phyloP scores from a whole-genome alignment of 192 early-diverging fungal species.

The Backusella westeae region DNA sequence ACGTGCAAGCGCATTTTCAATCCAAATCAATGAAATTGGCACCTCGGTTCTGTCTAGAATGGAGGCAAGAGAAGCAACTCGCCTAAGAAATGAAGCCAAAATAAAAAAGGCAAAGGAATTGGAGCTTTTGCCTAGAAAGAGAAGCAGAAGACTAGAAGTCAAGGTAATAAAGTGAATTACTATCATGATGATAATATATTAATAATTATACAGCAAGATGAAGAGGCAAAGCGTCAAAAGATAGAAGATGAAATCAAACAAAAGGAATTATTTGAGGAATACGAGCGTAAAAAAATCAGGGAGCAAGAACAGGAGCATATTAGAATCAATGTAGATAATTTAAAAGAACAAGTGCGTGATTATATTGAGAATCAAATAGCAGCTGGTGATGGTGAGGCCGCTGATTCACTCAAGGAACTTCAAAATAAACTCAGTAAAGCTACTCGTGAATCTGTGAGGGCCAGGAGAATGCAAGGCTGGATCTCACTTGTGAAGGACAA shows the following conservation, averaged over 20 bases:
- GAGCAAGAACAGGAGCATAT: background rate
- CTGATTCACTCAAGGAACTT: background rate
- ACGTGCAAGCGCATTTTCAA: background rate
- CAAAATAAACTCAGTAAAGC: background rate
- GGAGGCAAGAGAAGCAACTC: background rate
- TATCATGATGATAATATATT: background rate
- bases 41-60: background rate
- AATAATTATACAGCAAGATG: background rate
- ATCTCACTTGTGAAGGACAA: background rate
- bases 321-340: background rate
- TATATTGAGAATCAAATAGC: background rate
- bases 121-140: constrained; percentile 8
- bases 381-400: background rate
- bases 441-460: background rate
- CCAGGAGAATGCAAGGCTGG: constrained; percentile 5
- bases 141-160: constrained; percentile 12
- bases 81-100: constrained; percentile 1
- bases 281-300: background rate
- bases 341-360: constrained; percentile 6
- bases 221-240: background rate
- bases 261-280: background rate
- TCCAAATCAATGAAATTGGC: background rate
- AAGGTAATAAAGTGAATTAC: background rate
- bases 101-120: background rate
- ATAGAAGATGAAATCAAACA: background rate